Evolutionary conservation across 2,329 filamentous ascomycete genomes (phyloP), one percentile per base, ranked within the genome.

Genomic region (Coniochaeta pulveracea): DNA sequence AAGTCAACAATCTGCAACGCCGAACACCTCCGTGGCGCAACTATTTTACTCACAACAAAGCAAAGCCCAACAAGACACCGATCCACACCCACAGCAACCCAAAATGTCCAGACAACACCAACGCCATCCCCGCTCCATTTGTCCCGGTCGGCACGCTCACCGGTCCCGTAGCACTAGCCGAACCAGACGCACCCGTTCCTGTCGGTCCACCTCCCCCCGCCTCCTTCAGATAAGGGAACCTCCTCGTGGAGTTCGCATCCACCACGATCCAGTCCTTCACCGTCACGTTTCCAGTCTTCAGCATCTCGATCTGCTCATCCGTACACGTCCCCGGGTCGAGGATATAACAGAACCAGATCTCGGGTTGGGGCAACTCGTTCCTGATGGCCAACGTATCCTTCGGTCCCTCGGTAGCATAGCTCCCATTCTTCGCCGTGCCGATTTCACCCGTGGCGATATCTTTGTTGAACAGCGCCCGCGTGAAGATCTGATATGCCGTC

Each of bases 321-420:
- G 62, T 65, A 49, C 79, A 83, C 1, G 69, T 73, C 4, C 50
- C 50, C n/a, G 69, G 58, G 24, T 61, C 58, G 21, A 74, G 61
- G 7, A 79, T 45, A 54, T 71, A 79, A 56, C 78, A 83, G 6
- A 64, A 72, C 12, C 66, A 57, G 8, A 57, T 55, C 18, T 59
- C 65, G 36, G 62, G 60, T 40, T 50, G 47, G 11, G 62, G 67
- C 26, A 60, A 47, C 11, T 57, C 55, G 39, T 69, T 68, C 7
- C 60, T 64, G 43, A 72, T 59, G 0, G 65, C 69, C 50, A 56
- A 61, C 3, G 54, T 48, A 12, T 54, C 50, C 17, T 33, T 28
- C 3, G 47, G 43, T 4, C 51, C 47, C 1, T 39, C 40, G 6
- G 51, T 53, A 12, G 40, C 43, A 30, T 55, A 51, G 8, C 49